phyloP scores from a whole-genome alignment of 2,329 filamentous ascomycete genomes.

The Coniochaeta ligniaria region DNA sequence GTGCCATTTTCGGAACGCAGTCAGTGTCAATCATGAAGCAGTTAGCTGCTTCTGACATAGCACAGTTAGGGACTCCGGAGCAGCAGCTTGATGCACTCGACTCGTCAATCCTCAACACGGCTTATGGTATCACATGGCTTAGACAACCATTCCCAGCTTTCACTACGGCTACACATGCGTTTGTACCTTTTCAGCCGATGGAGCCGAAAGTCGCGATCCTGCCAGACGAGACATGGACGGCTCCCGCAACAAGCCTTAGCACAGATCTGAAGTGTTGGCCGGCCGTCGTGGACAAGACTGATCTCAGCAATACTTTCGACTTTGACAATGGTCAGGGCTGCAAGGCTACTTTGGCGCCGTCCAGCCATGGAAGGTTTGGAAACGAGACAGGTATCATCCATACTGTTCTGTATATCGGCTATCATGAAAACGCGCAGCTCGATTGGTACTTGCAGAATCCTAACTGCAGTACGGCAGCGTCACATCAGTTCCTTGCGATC shows the following conservation, averaged over 20 bases:
- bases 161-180: conserved; percentile 31
- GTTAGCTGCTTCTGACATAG: background rate
- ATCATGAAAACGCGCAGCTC: conserved; percentile 22
- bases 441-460: conserved; percentile 23
- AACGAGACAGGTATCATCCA: conserved; percentile 11
- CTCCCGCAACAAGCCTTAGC: conserved; percentile 20
- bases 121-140: conserved; percentile 38
- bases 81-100: conserved; percentile 19
- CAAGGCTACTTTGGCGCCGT: conserved; percentile 14
- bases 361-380: background rate
- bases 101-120: conserved; percentile 30
- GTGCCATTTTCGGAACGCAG: conserved; percentile 41
- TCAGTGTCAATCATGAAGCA: conserved; percentile 15
- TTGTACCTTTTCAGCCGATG: conserved; percentile 32
- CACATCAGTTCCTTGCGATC: conserved; percentile 30
- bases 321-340: conserved; percentile 30
- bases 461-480: conserved; percentile 21
- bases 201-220: background rate
- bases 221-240: conserved; percentile 17
- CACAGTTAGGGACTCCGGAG: conserved; percentile 10
- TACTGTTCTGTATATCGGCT: conserved; percentile 34
- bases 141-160: conserved; percentile 34
- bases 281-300: conserved; percentile 11
- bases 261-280: conserved; percentile 31
- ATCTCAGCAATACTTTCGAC: conserved; percentile 6